Base-by-base conservation (phyloP, 108 stramenopile genomes). In the Nannochloropsis gaditana region DNA sequence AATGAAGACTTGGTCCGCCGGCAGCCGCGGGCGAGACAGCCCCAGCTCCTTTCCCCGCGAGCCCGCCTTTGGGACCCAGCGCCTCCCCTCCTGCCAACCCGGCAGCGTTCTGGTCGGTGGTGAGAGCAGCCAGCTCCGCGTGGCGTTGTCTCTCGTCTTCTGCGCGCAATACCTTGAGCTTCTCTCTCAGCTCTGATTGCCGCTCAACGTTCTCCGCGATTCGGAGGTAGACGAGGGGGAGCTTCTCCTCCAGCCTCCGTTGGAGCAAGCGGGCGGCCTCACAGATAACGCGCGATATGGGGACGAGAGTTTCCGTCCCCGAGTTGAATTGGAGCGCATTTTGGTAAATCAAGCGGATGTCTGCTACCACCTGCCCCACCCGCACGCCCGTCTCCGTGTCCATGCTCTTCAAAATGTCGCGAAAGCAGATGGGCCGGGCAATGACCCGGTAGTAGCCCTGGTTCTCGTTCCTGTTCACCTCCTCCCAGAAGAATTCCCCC, bases 391-490 rank as follows among this genome's bases (percentile, higher is more conserved):
- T n/a, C 59, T 50, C 59, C 59, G 19, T n/a, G n/a, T 73, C 59
- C 59, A 73, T 4, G 4, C 59, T n/a, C 59, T 73, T 73, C 59
- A 73, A 73, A 2, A 73, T 73, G 59, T 73, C 59, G 15, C 59
- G 59, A 73, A 73, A 73, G n/a, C 59, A 73, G 3, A 73, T 73
- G 59, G 59, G 59, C 59, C 59, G 59, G 59, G 59, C 59, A n/a
- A 73, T 73, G 59, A 73, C 59, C 59, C 59, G 59, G n/a, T 73
- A 73, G 6, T 73, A 73, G n/a, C n/a, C 19, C 59, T 15, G 19
- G 0, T 73, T 73, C 6, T 73, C 59, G 59, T 3, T 73, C 59
- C 59, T 15, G 59, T 73, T 73, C 59, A 73, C 59, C 59, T 73
- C 59, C 19, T 73, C 59, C 59, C 3, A n/a, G 59, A 73, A 73